Conservation (phyloP, 768 basidiomycete genomes). For the Fibroporia radiculosa region DNA sequence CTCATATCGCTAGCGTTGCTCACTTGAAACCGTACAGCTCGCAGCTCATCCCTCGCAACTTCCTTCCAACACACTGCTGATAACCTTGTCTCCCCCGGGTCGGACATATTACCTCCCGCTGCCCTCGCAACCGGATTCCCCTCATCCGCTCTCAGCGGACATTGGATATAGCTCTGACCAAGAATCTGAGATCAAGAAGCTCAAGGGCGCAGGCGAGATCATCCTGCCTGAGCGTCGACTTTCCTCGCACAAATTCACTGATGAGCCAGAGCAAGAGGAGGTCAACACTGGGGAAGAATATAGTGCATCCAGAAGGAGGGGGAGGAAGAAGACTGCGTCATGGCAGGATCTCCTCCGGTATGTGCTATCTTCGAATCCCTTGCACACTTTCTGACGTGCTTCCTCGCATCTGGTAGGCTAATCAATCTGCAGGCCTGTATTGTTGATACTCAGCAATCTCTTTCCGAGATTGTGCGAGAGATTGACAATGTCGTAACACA, state of each 20-base stretch:
- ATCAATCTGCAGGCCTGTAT: slow-evolving; percentile 35
- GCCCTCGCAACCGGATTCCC: slow-evolving; percentile 19
- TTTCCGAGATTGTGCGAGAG: slow-evolving; percentile 24
- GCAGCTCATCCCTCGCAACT: slow-evolving; percentile 36
- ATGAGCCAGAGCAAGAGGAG: slow-evolving; percentile 2
- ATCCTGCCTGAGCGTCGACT: slow-evolving; percentile 1
- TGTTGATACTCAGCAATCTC: slow-evolving; percentile 28
- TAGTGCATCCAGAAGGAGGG: neutral
- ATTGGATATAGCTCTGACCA: slow-evolving; percentile 67
- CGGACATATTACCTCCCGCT: slow-evolving; percentile 52
- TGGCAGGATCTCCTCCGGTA: slow-evolving; percentile 72
- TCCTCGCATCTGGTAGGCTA: slow-evolving; percentile 23
- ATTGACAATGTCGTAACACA: slow-evolving; percentile 25
- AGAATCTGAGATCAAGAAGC: slow-evolving; percentile 43
- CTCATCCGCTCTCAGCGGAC: slow-evolving; percentile 42
- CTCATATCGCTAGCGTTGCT: slow-evolving; percentile 7
- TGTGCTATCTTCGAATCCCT: slow-evolving; percentile 17
- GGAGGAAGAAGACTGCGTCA: slow-evolving; percentile 32
- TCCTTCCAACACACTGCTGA: slow-evolving; percentile 66
- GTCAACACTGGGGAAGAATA: slow-evolving; percentile 2
- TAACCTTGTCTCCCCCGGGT: slow-evolving; percentile 56
- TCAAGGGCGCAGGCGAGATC: slow-evolving; percentile 25
- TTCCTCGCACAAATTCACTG: neutral
- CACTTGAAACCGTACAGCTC: slow-evolving; percentile 21
- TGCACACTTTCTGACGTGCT: slow-evolving; percentile 6